Base-by-base conservation (phyloP, 2,329 filamentous ascomycete genomes). In the Paracoccidioides lutzii region DNA sequence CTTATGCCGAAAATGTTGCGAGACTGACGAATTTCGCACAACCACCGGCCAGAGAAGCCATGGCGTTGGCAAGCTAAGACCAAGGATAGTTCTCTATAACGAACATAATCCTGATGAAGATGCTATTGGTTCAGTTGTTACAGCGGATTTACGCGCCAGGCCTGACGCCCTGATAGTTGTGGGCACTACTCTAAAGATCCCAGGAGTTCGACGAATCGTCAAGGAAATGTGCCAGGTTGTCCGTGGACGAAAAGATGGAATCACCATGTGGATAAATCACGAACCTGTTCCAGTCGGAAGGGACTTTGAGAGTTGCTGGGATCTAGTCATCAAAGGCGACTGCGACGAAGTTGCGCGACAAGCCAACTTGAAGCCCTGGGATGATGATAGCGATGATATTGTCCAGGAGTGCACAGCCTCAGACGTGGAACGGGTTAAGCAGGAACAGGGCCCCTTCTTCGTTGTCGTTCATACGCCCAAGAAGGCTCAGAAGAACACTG, bases 101-200 rank as follows among this genome's bases (percentile, higher is more conserved):
- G 93, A 98, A 70, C 86, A 88, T 68, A 96, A 97, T 67, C 93
- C 93, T 0, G 93, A 98, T 61, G 89, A 93, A 62, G 91, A 96
- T 63, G 91, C 93, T 12, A 98, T 98, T 68, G 90, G 91, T 45
- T 88, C 88, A 28, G 90, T 95, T 43, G 89, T 90, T 53, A 83
- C 83, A 61, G 85, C 90, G 4, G 93, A 98, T 68, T 75, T 97
- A 57, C 86, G 89, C 58, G 81, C 85, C 44, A 81, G 90, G 41
- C 91, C 93, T 0, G 93, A 97, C 69, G 90, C 90, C 15, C 81
- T 98, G 32, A 83, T 98, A 62, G 93, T 98, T 33, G 93, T 95
- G 7, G 93, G 93, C 53, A 98, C 93, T 2, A 96, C 88, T 57
- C 75, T 98, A 63, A 97, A 97, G 68, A 90, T 98, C 52, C 91